These are phyloP conservation scores for Diversispora eburnea DNA, from an alignment of 192 early-diverging fungal species.

Conservation along the genomic window DNA sequence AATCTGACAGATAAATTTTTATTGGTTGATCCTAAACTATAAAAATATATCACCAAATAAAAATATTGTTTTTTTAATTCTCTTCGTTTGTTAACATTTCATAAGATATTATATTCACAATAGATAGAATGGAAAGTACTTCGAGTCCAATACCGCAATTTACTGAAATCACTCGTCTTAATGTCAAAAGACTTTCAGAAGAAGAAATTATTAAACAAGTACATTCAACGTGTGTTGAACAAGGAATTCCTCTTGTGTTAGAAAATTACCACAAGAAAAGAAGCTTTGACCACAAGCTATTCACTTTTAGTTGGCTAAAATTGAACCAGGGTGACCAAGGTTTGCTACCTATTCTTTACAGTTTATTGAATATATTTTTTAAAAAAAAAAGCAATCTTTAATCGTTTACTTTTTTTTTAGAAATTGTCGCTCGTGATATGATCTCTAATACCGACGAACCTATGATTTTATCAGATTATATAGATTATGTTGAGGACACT, in stretches of 20 bases:
- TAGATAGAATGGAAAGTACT: background rate
- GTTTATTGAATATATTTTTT: background rate
- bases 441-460: background rate
- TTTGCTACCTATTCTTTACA: background rate
- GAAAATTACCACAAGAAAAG: slow-evolving; percentile 2
- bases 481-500: slow-evolving; percentile 3
- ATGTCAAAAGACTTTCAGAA: background rate
- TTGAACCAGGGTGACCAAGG: background rate
- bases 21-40: too few relatives aligned
- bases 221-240: background rate
- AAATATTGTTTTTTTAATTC: too few relatives aligned
- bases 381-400: background rate
- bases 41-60: too few relatives aligned
- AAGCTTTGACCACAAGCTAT: background rate
- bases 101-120: too few relatives aligned
- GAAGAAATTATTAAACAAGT: background rate
- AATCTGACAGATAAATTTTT: too few relatives aligned
- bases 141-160: background rate
- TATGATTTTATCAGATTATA: slow-evolving; percentile 1
- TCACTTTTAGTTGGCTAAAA: background rate
- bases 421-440: background rate
- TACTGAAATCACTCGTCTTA: background rate
- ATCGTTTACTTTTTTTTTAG: background rate
- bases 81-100: too few relatives aligned
- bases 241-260: slow-evolving; percentile 1